A percentile compares a stretch with the other conserved stretches of the same genome.
Conservation (phyloP, 1,284 basidiomycete genomes). For the Caloboletus firmus region DNA sequence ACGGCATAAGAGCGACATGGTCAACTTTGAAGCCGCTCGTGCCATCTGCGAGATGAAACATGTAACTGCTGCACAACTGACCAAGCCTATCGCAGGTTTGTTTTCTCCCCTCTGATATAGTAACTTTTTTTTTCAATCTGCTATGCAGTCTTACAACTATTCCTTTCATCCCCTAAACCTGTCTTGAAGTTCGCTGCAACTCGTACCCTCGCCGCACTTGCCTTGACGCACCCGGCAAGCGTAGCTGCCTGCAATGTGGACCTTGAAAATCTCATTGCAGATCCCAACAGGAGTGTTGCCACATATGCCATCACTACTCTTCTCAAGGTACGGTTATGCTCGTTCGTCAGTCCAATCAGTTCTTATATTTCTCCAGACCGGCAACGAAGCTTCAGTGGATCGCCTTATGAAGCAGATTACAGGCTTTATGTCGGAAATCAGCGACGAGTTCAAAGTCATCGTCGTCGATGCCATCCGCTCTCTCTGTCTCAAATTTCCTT, state of each 20-base stretch:
- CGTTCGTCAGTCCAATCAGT: background rate
- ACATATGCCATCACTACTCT: conserved; percentile 99
- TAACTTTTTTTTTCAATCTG: conserved; percentile 5
- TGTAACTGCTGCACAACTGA: conserved; percentile 76
- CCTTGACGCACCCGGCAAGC: conserved; percentile 78
- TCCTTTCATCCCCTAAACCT: conserved; percentile 91
- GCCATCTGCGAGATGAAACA: conserved; percentile 96
- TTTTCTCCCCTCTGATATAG: conserved; percentile 3
- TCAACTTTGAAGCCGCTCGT: conserved; percentile 97
- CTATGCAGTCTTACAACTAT: conserved; percentile 79
- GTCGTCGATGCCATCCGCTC: conserved; percentile 99
- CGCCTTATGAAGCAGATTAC: conserved; percentile 99
- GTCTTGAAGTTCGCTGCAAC: conserved; percentile 98
- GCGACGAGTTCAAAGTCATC: conserved; percentile 99
- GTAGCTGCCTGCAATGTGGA: conserved; percentile 97
- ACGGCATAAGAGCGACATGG: conserved; percentile 99
- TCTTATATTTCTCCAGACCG: conserved; percentile 58
- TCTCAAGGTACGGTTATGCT: conserved; percentile 68
- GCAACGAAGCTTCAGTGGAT: conserved; percentile 98
- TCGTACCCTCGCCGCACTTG: conserved; percentile 88
- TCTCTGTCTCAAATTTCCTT: conserved; percentile 97
- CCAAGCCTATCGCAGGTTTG: conserved; percentile 84
- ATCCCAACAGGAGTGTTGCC: conserved; percentile 94
- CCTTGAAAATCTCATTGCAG: conserved; percentile 96
- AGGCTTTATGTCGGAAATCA: conserved; percentile 99